phyloP scores from a whole-genome alignment of 768 basidiomycete species.

The Russula sp. region DNA sequence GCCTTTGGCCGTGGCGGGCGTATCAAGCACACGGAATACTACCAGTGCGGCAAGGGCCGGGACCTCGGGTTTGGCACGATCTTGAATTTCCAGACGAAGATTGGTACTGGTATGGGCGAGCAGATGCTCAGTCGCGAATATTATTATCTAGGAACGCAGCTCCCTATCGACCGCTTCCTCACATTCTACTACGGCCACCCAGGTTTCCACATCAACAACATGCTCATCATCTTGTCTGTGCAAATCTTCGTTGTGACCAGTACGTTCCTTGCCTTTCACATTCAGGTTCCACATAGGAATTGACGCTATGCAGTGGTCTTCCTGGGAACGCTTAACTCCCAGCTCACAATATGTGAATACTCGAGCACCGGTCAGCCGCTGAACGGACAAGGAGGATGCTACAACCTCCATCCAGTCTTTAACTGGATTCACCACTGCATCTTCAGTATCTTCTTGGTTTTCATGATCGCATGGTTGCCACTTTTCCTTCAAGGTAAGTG shows the following conservation, averaged over 20 bases:
- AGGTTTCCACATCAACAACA: constrained; percentile 99
- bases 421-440: constrained; percentile 95
- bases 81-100: constrained; percentile 99
- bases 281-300: not conserved
- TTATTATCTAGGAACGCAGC: constrained; percentile 96
- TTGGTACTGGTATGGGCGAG: constrained; percentile 99
- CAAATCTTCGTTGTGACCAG: constrained; percentile 92
- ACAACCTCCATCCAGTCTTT: constrained; percentile 90
- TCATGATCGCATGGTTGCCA: constrained; percentile 94
- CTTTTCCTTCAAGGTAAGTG: constrained; percentile 86
- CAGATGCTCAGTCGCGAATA: constrained; percentile 99
- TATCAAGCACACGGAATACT: constrained; percentile 99
- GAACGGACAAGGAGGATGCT: constrained; percentile 81
- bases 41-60: constrained; percentile 97
- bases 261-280: constrained; percentile 37
- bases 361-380: constrained; percentile 63
- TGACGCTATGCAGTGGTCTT: constrained; percentile 67
- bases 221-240: constrained; percentile 95
- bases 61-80: constrained; percentile 99
- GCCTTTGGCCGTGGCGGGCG: constrained; percentile 94
- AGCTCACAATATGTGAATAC: constrained; percentile 76
- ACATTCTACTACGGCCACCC: constrained; percentile 99
- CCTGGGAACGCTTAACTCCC: constrained; percentile 85
- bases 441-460: constrained; percentile 97
- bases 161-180: constrained; percentile 96